These are phyloP conservation scores for Saccharomycopsis sp. DNA, from an alignment of 805 yeast species.

Conservation along the genomic window DNA sequence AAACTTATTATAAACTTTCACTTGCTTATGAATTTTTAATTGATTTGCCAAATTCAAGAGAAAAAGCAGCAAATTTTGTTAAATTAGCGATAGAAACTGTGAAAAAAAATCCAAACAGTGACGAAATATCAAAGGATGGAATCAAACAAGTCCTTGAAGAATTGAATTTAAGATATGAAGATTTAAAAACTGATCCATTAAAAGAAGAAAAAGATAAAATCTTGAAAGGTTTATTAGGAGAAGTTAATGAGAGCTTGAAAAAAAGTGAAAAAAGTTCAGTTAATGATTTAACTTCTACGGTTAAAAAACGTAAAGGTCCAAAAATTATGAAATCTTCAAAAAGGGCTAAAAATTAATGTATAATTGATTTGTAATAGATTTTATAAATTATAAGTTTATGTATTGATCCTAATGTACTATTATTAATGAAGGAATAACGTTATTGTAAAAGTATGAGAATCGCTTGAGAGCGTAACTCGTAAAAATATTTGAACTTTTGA, in stretches of 20 bases:
- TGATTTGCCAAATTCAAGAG: conserved; percentile 38
- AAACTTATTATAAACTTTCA: conserved; percentile 72
- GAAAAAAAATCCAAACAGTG: conserved; percentile 26
- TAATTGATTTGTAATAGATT: too few relatives aligned
- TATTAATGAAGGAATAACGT: too few relatives aligned
- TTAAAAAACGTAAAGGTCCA: conserved; percentile 33
- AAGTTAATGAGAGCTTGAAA: conserved; percentile 23
- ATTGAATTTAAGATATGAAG: conserved; percentile 44
- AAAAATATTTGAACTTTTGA: too few relatives aligned
- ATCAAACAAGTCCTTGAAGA: conserved; percentile 38
- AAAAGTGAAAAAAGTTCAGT: conserved; percentile 23
- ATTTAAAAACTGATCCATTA: conserved; percentile 42
- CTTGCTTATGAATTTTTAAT: conserved; percentile 64
- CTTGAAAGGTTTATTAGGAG: conserved; percentile 48
- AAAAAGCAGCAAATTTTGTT: conserved; percentile 45
- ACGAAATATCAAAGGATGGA: conserved; percentile 25
- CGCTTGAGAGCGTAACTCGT: too few relatives aligned
- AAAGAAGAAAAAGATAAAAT: conserved; percentile 42
- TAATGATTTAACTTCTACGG: conserved; percentile 54
- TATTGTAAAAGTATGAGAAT: too few relatives aligned
- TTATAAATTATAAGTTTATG: too few relatives aligned
- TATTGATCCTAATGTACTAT: too few relatives aligned
- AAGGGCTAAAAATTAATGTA: too few relatives aligned
- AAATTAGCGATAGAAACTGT: conserved; percentile 42
- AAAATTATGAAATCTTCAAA: conserved; percentile 12